Evolutionary conservation across 73 alveolate species (phyloP).

Genomic region (Paramecium sonneborni): DNA sequence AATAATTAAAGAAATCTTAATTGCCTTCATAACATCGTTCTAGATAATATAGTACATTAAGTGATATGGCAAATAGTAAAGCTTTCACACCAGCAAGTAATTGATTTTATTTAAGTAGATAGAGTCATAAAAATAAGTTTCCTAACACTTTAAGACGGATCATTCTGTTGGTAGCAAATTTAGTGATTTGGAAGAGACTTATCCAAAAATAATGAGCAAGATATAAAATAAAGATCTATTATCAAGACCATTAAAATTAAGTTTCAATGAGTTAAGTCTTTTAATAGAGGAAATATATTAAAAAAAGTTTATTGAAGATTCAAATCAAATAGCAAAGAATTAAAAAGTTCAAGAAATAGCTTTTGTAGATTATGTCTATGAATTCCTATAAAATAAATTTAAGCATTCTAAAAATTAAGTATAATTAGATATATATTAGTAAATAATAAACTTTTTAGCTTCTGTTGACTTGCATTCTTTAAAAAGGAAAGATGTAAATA

Average conservation of each 20-base stretch:
- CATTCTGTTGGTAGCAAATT: background rate
- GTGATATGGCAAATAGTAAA: background rate
- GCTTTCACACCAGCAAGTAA: slow-evolving; percentile 56
- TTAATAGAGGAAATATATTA: slow-evolving; percentile 26
- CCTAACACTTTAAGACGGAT: background rate
- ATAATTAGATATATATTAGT: background rate
- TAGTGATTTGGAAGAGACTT: background rate
- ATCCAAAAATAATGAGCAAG: slow-evolving; percentile 14
- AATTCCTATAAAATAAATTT: background rate
- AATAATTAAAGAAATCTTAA: background rate
- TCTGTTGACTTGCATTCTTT: background rate
- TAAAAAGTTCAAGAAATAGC: background rate
- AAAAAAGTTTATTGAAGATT: slow-evolving; percentile 22
- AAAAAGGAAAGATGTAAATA: background rate
- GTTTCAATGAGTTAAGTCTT: background rate
- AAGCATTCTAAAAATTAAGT: background rate
- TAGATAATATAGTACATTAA: slow-evolving; percentile 30
- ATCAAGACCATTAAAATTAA: slow-evolving; percentile 25
- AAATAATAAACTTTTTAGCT: slow-evolving; percentile 34
- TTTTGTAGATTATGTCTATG: slow-evolving; percentile 14
- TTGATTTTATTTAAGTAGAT: background rate
- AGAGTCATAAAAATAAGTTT: background rate
- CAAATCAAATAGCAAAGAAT: background rate
- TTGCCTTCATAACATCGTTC: background rate
- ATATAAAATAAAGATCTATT: background rate